Evolutionary conservation across 2,329 filamentous ascomycete species (phyloP).

Genomic region (Sphaerulina musiva): DNA sequence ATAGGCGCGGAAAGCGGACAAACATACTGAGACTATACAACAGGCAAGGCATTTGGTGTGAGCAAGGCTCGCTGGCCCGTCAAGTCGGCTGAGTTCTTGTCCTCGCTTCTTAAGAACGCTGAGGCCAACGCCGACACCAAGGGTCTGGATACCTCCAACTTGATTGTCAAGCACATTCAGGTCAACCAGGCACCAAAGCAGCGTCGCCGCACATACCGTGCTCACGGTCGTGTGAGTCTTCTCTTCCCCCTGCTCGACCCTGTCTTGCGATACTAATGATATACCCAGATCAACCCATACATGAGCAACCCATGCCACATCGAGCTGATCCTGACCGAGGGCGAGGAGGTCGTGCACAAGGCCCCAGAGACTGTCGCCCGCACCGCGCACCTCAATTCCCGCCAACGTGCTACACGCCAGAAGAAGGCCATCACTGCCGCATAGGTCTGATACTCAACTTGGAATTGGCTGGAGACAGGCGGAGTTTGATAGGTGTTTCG

Average conservation of each 20-base stretch:
- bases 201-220: constrained; percentile 98
- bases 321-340: constrained; percentile 98
- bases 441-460: constrained; percentile 16
- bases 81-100: constrained; percentile 97
- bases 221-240: constrained; percentile 92
- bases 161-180: constrained; percentile 99
- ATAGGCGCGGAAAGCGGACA: constrained; percentile 10
- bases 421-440: constrained; percentile 53
- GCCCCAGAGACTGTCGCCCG: constrained; percentile 60
- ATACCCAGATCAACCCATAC: constrained; percentile 94
- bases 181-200: constrained; percentile 99
- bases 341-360: constrained; percentile 93
- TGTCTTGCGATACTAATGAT: constrained; percentile 1
- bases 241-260: background rate
- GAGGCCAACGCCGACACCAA: constrained; percentile 96
- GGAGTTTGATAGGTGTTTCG: background rate
- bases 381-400: constrained; percentile 65
- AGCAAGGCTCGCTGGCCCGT: constrained; percentile 96
- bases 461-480: background rate
- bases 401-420: constrained; percentile 73
- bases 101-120: constrained; percentile 94
- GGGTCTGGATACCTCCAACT: constrained; percentile 93
- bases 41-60: constrained; percentile 98
- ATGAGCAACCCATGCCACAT: constrained; percentile 99
- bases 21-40: constrained; percentile 30